phyloP scores from a whole-genome alignment of 1,284 basidiomycete species.

The Ganoderma resinaceum region DNA sequence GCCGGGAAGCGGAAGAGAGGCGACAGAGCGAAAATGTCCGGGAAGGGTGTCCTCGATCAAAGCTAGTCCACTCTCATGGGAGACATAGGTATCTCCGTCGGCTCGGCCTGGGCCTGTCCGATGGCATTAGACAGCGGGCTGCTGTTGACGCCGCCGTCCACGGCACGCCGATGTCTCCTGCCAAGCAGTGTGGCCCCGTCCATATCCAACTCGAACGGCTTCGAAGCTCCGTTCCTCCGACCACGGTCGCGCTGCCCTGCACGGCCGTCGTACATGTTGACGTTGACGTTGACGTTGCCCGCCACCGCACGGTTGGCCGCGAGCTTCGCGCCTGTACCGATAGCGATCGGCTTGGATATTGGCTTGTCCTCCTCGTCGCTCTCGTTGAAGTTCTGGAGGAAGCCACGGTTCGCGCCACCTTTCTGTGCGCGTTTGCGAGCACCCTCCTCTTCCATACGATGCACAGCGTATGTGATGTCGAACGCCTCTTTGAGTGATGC shows the following conservation, averaged over 20 bases:
- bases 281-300: slow-evolving; percentile 47
- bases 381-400: slow-evolving; percentile 90
- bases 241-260: slow-evolving; percentile 79
- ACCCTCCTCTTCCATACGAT: slow-evolving; percentile 99
- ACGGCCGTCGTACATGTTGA: slow-evolving; percentile 65
- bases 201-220: slow-evolving; percentile 83
- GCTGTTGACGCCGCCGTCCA: slow-evolving; percentile 28
- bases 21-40: background rate
- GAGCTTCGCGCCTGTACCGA: slow-evolving; percentile 45
- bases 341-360: slow-evolving; percentile 37
- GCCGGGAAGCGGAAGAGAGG: background rate
- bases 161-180: slow-evolving; percentile 60
- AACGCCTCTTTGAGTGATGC: slow-evolving; percentile 97
- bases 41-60: background rate
- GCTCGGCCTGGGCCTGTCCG: slow-evolving; percentile 8
- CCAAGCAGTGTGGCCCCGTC: slow-evolving; percentile 86
- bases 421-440: slow-evolving; percentile 84
- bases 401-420: slow-evolving; percentile 82
- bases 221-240: slow-evolving; percentile 39
- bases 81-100: slow-evolving; percentile 37
- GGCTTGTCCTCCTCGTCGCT: slow-evolving; percentile 83
- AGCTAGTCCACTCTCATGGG: slow-evolving; percentile 40
- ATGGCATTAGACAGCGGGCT: slow-evolving; percentile 34
- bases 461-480: slow-evolving; percentile 98
- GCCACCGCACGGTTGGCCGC: slow-evolving; percentile 47